These are phyloP conservation scores for Sclerotinia subarctica DNA, from an alignment of 2,329 filamentous ascomycete genomes.

Conservation along the genomic window DNA sequence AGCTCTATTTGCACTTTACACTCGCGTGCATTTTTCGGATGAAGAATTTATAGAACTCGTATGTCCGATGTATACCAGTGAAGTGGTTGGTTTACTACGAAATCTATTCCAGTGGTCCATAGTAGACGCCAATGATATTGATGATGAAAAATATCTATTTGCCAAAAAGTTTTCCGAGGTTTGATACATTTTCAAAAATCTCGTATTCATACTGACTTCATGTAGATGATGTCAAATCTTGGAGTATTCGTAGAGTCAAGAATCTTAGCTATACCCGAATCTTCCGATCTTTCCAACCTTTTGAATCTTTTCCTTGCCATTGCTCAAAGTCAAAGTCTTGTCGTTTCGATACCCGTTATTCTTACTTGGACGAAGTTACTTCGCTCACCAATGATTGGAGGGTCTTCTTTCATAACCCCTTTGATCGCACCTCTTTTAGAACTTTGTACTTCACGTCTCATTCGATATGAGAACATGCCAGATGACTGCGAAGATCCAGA, in stretches of 20 bases:
- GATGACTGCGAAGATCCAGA: slow-evolving; percentile 78
- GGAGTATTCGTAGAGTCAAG: slow-evolving; percentile 82
- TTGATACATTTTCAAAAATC: slow-evolving; percentile 33
- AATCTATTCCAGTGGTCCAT: slow-evolving; percentile 77
- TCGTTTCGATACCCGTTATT: slow-evolving; percentile 88
- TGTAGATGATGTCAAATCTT: slow-evolving; percentile 77
- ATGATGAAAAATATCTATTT: slow-evolving; percentile 88
- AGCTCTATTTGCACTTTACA: slow-evolving; percentile 78
- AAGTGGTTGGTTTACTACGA: slow-evolving; percentile 67
- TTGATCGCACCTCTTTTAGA: slow-evolving; percentile 76
- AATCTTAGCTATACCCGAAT: slow-evolving; percentile 61
- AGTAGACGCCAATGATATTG: slow-evolving; percentile 76
- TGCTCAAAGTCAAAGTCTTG: slow-evolving; percentile 79
- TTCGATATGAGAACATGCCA: slow-evolving; percentile 84
- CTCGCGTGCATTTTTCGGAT: slow-evolving; percentile 68
- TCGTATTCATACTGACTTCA: slow-evolving; percentile 18
- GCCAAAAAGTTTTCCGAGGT: slow-evolving; percentile 94
- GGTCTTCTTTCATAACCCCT: slow-evolving; percentile 55
- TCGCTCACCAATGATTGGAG: slow-evolving; percentile 65
- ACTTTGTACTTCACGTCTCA: slow-evolving; percentile 75
- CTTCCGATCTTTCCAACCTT: slow-evolving; percentile 68
- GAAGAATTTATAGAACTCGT: slow-evolving; percentile 76
- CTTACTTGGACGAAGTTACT: slow-evolving; percentile 87
- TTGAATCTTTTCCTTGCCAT: slow-evolving; percentile 76
- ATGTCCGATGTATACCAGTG: slow-evolving; percentile 72